A percentile compares a stretch with the other conserved stretches of the same genome.
Evolutionary conservation across 306 rosid genomes (phyloP).

Genomic region (Trifolium dubium): DNA sequence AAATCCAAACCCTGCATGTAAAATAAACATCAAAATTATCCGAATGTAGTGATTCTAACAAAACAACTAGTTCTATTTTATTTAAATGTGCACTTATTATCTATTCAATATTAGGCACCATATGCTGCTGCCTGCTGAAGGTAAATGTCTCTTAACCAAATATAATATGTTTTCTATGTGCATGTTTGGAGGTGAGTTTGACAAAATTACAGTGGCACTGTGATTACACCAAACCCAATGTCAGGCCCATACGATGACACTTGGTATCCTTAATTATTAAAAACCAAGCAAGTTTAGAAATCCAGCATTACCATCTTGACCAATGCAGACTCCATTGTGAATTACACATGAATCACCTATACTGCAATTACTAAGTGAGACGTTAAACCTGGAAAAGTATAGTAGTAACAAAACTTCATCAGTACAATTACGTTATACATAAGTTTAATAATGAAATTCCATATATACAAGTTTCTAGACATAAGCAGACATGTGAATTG

Average conservation of each 20-base stretch:
- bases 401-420: slow-evolving; percentile 12
- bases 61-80: slow-evolving; percentile 27
- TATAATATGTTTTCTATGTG: background rate
- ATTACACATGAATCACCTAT: slow-evolving; percentile 84
- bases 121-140: background rate
- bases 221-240: background rate
- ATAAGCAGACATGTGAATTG: slow-evolving; percentile 11
- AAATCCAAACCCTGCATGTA: slow-evolving; percentile 81
- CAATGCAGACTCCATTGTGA: slow-evolving; percentile 90
- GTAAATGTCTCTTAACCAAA: slow-evolving; percentile 6
- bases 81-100: background rate
- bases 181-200: background rate
- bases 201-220: background rate
- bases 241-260: slow-evolving; percentile 6
- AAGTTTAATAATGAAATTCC: slow-evolving; percentile 13
- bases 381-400: slow-evolving; percentile 69
- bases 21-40: slow-evolving; percentile 24
- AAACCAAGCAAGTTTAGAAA: slow-evolving; percentile 34
- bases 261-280: background rate
- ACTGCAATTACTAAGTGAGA: slow-evolving; percentile 70
- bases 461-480: background rate
- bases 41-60: slow-evolving; percentile 13
- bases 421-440: slow-evolving; percentile 18
- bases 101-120: slow-evolving; percentile 13
- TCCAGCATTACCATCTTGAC: slow-evolving; percentile 84